Percentiles rank a stretch among this genome's conserved stretches.
phyloP scores from a whole-genome alignment of 2,329 filamentous ascomycete species.

The Didymella pomorum region DNA sequence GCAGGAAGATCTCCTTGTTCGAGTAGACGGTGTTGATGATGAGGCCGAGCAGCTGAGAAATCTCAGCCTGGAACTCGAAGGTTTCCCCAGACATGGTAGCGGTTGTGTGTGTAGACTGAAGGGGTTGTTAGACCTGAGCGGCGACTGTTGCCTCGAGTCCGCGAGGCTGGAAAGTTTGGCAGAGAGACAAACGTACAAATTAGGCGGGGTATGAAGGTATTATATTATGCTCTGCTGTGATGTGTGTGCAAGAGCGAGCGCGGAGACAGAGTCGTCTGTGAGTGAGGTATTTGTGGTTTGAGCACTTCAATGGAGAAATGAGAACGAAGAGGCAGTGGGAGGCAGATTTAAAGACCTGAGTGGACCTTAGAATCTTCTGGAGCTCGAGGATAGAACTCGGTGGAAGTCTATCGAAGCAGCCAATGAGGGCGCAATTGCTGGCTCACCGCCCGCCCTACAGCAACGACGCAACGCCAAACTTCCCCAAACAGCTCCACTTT shows the following conservation, averaged over 20 bases:
- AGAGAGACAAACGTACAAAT: slow-evolving; percentile 33
- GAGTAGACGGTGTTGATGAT: slow-evolving; percentile 99
- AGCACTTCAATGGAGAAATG: slow-evolving; percentile 39
- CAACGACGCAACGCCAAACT: slow-evolving; percentile 4
- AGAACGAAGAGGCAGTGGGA: slow-evolving; percentile 29
- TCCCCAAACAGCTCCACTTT: slow-evolving; percentile 15
- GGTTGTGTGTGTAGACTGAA: slow-evolving; percentile 30
- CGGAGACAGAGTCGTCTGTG: slow-evolving; percentile 35
- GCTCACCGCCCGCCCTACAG: too few relatives aligned
- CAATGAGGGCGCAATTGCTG: slow-evolving; percentile 29
- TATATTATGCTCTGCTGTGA: slow-evolving; percentile 32
- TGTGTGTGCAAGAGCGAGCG: slow-evolving; percentile 32
- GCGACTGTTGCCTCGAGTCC: slow-evolving; percentile 9
- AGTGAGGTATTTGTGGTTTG: slow-evolving; percentile 20
- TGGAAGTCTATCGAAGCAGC: slow-evolving; percentile 35
- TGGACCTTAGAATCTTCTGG: slow-evolving; percentile 21
- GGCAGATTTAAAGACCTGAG: slow-evolving; percentile 3
- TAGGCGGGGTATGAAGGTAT: slow-evolving; percentile 33
- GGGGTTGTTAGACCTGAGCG: slow-evolving; percentile 21
- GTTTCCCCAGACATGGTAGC: slow-evolving; percentile 84
- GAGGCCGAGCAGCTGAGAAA: slow-evolving; percentile 98
- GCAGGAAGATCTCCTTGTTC: slow-evolving; percentile 99
- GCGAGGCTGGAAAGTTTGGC: slow-evolving; percentile 23
- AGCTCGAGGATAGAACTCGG: slow-evolving; percentile 50
- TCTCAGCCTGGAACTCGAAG: slow-evolving; percentile 99